Evolutionary conservation across 2,329 filamentous ascomycete species (phyloP).

Genomic region (Hypoxylon sp.): DNA sequence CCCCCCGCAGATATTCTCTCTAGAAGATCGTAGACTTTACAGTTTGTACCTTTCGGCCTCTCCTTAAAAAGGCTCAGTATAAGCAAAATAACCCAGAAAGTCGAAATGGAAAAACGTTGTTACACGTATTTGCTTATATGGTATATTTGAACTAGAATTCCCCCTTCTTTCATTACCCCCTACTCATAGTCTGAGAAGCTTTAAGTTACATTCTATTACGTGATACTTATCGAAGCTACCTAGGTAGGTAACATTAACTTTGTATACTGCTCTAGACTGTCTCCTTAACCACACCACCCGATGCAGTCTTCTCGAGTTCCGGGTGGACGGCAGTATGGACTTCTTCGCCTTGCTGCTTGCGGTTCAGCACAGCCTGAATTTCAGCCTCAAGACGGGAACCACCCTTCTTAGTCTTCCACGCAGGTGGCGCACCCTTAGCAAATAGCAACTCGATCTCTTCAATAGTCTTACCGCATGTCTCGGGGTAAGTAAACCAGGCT

Average conservation of each 20-base stretch:
- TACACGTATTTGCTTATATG: neutral
- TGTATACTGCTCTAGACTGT: slow-evolving; percentile 14
- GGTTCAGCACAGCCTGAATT: slow-evolving; percentile 51
- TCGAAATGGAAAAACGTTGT: neutral
- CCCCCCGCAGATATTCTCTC: no score
- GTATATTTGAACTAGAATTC: slow-evolving; percentile 3
- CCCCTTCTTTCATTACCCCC: neutral
- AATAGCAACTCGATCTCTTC: slow-evolving; percentile 58
- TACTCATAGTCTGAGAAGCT: neutral
- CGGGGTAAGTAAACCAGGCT: slow-evolving; percentile 57
- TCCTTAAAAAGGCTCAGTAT: neutral
- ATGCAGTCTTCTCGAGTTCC: slow-evolving; percentile 37
- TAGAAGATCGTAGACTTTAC: neutral
- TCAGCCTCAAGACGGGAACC: slow-evolving; percentile 51
- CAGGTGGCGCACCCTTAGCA: slow-evolving; percentile 53
- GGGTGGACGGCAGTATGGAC: slow-evolving; percentile 42
- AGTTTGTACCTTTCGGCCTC: neutral
- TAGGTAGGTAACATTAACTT: neutral
- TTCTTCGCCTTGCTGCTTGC: slow-evolving; percentile 43
- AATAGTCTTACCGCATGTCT: slow-evolving; percentile 58
- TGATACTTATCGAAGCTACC: neutral
- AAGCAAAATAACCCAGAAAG: neutral
- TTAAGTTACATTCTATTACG: neutral
- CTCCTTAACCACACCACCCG: slow-evolving; percentile 30
- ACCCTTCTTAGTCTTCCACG: slow-evolving; percentile 59